These are phyloP conservation scores for Sungouiozyma ichnusensis DNA, from an alignment of 805 yeast species.

Conservation along the genomic window DNA sequence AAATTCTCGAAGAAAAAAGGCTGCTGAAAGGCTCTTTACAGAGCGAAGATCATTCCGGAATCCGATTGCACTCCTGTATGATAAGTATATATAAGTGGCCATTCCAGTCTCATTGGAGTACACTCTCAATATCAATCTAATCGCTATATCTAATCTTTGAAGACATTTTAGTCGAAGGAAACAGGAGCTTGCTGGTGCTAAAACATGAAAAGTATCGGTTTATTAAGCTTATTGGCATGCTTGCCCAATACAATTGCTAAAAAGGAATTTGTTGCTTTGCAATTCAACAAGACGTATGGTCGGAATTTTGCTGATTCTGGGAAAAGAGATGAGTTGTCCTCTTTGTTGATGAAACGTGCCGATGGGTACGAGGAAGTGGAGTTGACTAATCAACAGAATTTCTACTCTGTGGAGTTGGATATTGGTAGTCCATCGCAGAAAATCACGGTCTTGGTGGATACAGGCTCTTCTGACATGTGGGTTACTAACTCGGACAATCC, in stretches of 20 bases:
- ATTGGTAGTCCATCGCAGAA: slow-evolving; percentile 38
- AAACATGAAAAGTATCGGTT: background rate
- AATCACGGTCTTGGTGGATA: slow-evolving; percentile 40
- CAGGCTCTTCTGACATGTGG: slow-evolving; percentile 64
- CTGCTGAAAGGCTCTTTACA: too few relatives aligned
- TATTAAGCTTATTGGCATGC: background rate
- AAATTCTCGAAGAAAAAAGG: background rate
- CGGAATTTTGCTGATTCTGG: slow-evolving; percentile 5
- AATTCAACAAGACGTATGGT: slow-evolving; percentile 18
- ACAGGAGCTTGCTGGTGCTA: too few relatives aligned
- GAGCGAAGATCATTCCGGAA: background rate
- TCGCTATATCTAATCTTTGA: too few relatives aligned
- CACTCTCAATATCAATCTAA: too few relatives aligned
- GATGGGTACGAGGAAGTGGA: slow-evolving; percentile 6
- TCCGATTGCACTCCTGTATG: too few relatives aligned
- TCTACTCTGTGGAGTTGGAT: slow-evolving; percentile 32
- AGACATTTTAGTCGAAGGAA: too few relatives aligned
- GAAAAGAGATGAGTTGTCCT: slow-evolving; percentile 3
- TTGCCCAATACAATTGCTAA: background rate
- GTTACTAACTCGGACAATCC: slow-evolving; percentile 31
- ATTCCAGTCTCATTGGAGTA: too few relatives aligned
- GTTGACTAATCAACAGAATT: slow-evolving; percentile 31
- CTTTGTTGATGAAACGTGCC: slow-evolving; percentile 6
- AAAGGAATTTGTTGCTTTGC: slow-evolving; percentile 4
- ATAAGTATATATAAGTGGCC: too few relatives aligned